Conservation (phyloP, 2,329 filamentous ascomycete genomes). For the Claviceps sp. region DNA sequence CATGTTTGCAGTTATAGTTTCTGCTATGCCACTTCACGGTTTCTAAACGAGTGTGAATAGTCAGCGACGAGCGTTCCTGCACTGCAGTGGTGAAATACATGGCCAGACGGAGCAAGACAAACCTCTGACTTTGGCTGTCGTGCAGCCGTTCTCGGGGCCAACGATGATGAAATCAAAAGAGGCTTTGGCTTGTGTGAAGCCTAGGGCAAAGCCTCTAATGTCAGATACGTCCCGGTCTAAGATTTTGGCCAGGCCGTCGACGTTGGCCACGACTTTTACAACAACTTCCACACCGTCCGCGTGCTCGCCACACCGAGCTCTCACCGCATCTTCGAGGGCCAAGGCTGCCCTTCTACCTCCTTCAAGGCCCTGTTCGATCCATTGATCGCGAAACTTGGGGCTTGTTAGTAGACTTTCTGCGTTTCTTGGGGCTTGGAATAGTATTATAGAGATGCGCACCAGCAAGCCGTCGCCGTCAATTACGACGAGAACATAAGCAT, state of each 20-base stretch:
- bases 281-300: conserved; percentile 38
- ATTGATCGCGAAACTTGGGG: conserved; percentile 41
- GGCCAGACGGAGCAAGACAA: not conserved
- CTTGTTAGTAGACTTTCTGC: conserved; percentile 4
- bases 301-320: conserved; percentile 30
- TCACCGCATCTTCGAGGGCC: conserved; percentile 33
- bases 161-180: conserved; percentile 53
- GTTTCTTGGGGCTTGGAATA: not conserved
- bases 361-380: conserved; percentile 39
- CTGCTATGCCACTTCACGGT: conserved; percentile 41
- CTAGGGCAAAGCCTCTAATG: conserved; percentile 43
- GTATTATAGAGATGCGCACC: conserved; percentile 22
- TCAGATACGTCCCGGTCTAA: conserved; percentile 35
- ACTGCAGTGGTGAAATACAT: not conserved
- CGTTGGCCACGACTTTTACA: conserved; percentile 42
- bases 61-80: not conserved
- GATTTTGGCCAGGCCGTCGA: conserved; percentile 34
- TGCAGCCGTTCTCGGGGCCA: conserved; percentile 43
- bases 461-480: conserved; percentile 52
- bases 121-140: conserved; percentile 49
- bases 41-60: conserved; percentile 21
- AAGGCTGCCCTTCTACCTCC: conserved; percentile 41
- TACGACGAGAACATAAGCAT: conserved; percentile 46
- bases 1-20: conserved; percentile 48
- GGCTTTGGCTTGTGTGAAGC: conserved; percentile 45